Evolutionary conservation across 768 basidiomycete genomes (phyloP), one percentile per base, ranked within the genome.

Genomic region (Cystofilobasidium bisporidii): DNA sequence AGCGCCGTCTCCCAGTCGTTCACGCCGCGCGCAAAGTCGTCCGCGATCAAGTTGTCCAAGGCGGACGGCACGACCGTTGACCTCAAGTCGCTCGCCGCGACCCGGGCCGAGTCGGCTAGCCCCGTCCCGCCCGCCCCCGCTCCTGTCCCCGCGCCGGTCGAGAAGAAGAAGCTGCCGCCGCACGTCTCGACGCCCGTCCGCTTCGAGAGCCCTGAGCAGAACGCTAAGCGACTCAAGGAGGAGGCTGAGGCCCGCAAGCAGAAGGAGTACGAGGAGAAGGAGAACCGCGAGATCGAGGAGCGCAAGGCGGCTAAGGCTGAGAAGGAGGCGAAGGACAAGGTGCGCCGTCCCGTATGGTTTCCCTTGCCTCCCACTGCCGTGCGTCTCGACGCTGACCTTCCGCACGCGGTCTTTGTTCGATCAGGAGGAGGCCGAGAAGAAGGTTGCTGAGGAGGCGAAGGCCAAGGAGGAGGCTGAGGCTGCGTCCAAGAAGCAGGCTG

Each of bases 1-100:
- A 63, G 33, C 22, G 74, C 70, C n/a, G 70, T 70, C 58, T 80
- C 80, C 58, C 72, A 76, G 24, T 73, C 80, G 14, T 76, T 75
- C 75, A 73, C 72, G 38, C 70, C 77, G 57, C 20, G 66, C 69
- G 67, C 76, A 18, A 75, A 79, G 45, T 71, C 75, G 38, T 61
- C 58, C 73, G 79, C 84, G 47, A 82, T 83, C 58, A 74, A 71
- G 38, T 79, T 88, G 68, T 88, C 87, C 77, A 83, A 78, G 64
- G 78, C 81, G 10, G 67, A 71, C 53, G 88, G 88, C 36, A 81
- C 77, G 28, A 86, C 87, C 76, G 79, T 89, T 60, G 81, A 83
- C 45, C 65, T 89, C 50, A 83, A 82, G 64, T 74, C 80, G 43
- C 78, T 87, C 64, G 82, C 80, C 74, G 75, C 79, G 43, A 77